A percentile compares a stretch with the other conserved stretches of the same genome.
These are phyloP conservation scores for Penicillium robsamsonii DNA, from an alignment of 495 filamentous ascomycete species.

Conservation along the genomic window DNA sequence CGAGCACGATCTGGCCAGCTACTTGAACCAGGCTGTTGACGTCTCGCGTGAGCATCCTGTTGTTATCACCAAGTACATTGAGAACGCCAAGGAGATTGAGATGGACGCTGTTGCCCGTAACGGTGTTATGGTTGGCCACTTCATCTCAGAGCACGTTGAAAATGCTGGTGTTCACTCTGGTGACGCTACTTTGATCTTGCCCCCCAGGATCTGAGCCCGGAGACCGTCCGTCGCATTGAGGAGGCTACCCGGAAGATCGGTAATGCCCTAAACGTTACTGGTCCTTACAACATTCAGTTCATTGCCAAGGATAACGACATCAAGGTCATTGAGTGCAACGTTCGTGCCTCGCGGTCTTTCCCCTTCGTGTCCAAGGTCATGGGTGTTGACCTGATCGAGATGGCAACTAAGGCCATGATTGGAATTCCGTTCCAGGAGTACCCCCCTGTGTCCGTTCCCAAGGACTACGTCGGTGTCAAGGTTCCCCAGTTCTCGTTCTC, in stretches of 20 bases:
- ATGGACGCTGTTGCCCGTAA: conserved; percentile 90
- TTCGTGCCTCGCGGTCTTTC: conserved; percentile 92
- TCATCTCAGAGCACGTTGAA: conserved; percentile 95
- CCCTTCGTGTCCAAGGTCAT: conserved; percentile 99
- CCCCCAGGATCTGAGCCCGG: conserved; percentile 90
- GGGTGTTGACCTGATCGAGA: conserved; percentile 96
- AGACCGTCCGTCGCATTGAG: conserved; percentile 86
- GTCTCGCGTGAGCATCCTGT: conserved; percentile 98
- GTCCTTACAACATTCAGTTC: conserved; percentile 98
- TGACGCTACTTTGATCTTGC: conserved; percentile 94
- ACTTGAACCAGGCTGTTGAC: conserved; percentile 82
- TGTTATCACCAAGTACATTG: conserved; percentile 99
- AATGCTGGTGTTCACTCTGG: conserved; percentile 98
- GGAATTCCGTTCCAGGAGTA: conserved; percentile 78
- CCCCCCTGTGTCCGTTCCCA: conserved; percentile 68
- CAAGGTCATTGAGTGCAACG: conserved; percentile 98
- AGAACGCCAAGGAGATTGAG: conserved; percentile 95
- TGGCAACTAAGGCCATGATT: conserved; percentile 98
- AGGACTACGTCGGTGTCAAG: conserved; percentile 91
- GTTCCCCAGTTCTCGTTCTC: conserved; percentile 99
- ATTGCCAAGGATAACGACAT: conserved; percentile 99
- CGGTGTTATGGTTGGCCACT: conserved; percentile 86
- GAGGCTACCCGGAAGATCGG: conserved; percentile 96
- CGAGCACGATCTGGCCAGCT: conserved; percentile 83
- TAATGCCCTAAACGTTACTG: conserved; percentile 90